A percentile compares a stretch with the other conserved stretches of the same genome.
These are phyloP conservation scores for Ophiosphaerella narmari DNA, from an alignment of 2,329 filamentous ascomycete species.

Conservation along the genomic window DNA sequence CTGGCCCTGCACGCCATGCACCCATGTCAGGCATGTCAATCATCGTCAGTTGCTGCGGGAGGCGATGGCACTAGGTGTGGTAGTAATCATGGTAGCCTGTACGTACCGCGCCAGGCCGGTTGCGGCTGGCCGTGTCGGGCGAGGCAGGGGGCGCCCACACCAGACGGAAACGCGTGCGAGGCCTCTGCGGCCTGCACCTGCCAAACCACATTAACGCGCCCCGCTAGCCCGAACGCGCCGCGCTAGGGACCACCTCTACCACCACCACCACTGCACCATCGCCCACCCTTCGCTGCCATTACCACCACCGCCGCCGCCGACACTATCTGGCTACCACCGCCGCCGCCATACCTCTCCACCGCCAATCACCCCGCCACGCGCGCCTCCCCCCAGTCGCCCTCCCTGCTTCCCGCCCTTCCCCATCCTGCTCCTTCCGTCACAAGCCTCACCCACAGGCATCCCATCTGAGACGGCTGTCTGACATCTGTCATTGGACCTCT, in stretches of 20 bases:
- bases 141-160: too few species aligned
- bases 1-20: background rate
- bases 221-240: too few species aligned
- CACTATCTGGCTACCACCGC: background rate
- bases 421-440: conserved; percentile 35
- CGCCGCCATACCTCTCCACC: conserved; percentile 5
- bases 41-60: conserved; percentile 14
- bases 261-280: too few species aligned
- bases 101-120: too few species aligned
- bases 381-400: conserved; percentile 15
- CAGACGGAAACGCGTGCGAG: too few species aligned
- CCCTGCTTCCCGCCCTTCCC: conserved; percentile 14
- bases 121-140: too few species aligned
- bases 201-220: too few species aligned
- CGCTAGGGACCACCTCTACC: too few species aligned
- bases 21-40: too few species aligned
- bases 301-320: too few species aligned
- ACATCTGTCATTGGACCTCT: conserved; percentile 42
- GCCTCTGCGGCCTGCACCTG: background rate
- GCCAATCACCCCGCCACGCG: conserved; percentile 38
- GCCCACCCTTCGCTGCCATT: too few species aligned
- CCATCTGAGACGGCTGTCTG: conserved; percentile 43
- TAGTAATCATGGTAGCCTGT: too few species aligned
- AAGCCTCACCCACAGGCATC: conserved; percentile 41
- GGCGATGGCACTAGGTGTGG: conserved; percentile 16